These are phyloP conservation scores for Abrus precatorius DNA, from an alignment of 306 rosid species.

Conservation along the genomic window DNA sequence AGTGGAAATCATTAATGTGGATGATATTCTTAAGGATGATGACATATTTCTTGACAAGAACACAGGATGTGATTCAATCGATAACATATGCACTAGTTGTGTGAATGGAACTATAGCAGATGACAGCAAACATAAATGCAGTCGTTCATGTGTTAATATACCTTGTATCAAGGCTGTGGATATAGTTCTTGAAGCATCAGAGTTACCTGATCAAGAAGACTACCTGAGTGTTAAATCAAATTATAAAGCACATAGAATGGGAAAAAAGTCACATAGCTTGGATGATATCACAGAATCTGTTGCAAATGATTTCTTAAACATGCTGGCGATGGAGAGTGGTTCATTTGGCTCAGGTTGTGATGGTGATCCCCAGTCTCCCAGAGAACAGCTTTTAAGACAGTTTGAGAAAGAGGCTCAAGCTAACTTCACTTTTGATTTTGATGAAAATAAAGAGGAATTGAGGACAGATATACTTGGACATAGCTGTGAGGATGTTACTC, in stretches of 20 bases:
- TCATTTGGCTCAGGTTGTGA: slow-evolving; percentile 54
- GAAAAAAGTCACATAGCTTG: slow-evolving; percentile 59
- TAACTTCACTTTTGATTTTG: slow-evolving; percentile 52
- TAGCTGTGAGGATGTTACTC: slow-evolving; percentile 37
- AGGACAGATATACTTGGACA: slow-evolving; percentile 35
- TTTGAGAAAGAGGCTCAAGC: slow-evolving; percentile 72
- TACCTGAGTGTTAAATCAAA: slow-evolving; percentile 47
- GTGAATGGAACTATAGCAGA: slow-evolving; percentile 40
- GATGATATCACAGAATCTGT: slow-evolving; percentile 70
- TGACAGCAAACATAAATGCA: slow-evolving; percentile 45
- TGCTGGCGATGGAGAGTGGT: slow-evolving; percentile 61
- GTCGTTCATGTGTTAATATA: slow-evolving; percentile 45
- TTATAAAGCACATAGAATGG: slow-evolving; percentile 52
- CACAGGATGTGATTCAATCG: slow-evolving; percentile 42
- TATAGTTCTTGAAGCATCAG: slow-evolving; percentile 46
- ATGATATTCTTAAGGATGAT: slow-evolving; percentile 61
- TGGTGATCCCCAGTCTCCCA: slow-evolving; percentile 72
- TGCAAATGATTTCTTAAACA: slow-evolving; percentile 73
- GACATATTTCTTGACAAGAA: slow-evolving; percentile 48
- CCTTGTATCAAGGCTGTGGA: slow-evolving; percentile 48
- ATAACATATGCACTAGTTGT: slow-evolving; percentile 39
- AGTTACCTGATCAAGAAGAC: slow-evolving; percentile 43
- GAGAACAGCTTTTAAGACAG: slow-evolving; percentile 76
- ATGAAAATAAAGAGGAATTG: slow-evolving; percentile 56
- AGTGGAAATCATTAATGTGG: slow-evolving; percentile 57